Evolutionary conservation across 2,329 filamentous ascomycete genomes (phyloP).

Genomic region (Cylindrodendrum hubeiense): DNA sequence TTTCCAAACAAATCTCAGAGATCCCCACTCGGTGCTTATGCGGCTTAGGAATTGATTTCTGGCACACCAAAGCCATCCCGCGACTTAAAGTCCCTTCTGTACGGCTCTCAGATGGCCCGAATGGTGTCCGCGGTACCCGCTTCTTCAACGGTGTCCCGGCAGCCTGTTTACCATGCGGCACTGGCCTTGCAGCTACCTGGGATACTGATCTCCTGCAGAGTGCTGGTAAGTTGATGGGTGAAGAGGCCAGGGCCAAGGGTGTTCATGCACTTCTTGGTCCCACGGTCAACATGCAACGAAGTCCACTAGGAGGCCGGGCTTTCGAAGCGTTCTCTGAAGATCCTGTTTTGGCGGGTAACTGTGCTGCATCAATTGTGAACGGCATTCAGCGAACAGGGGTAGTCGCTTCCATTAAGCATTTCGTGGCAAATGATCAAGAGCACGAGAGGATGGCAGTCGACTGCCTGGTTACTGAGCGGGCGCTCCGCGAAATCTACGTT

Average conservation of each 20-base stretch:
- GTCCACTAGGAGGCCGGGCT: conserved; percentile 5
- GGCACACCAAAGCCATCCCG: conserved; percentile 35
- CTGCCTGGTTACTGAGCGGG: neutral
- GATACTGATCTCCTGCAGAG: conserved; percentile 17
- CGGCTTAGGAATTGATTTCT: conserved; percentile 28
- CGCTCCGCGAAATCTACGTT: conserved; percentile 9
- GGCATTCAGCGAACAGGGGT: conserved; percentile 9
- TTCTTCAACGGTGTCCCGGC: conserved; percentile 30
- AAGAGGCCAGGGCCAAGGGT: conserved; percentile 11
- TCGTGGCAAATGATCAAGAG: conserved; percentile 15
- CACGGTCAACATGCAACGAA: conserved; percentile 16
- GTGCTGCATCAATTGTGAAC: neutral
- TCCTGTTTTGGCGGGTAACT: neutral
- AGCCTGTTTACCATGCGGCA: conserved; percentile 26
- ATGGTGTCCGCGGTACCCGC: conserved; percentile 30
- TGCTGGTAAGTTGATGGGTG: conserved; percentile 18
- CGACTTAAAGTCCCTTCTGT: conserved; percentile 25
- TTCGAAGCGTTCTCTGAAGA: conserved; percentile 15
- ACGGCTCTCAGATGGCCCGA: conserved; percentile 37
- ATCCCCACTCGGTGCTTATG: neutral
- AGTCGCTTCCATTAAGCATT: conserved; percentile 3
- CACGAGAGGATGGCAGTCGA: conserved; percentile 15
- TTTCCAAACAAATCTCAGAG: neutral
- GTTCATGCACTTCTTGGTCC: conserved; percentile 8
- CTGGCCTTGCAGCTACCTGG: conserved; percentile 27